Conservation (phyloP, 108 stramenopile species). For the Nitzschia palea region DNA sequence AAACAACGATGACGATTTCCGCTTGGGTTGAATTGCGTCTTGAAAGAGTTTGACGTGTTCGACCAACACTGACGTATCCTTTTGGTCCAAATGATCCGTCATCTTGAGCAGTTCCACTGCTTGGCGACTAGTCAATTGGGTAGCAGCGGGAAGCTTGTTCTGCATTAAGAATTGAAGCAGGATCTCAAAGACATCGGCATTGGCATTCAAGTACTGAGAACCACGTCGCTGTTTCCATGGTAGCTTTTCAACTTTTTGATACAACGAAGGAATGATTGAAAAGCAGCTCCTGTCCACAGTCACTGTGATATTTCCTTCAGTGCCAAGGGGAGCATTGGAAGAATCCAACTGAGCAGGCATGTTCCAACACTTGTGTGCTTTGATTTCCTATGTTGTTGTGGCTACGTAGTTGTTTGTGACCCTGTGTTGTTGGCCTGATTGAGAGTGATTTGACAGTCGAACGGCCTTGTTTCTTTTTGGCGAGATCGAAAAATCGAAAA, state of each 20-base stretch:
- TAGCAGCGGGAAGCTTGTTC: constrained; percentile 4
- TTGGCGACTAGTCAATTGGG: background rate
- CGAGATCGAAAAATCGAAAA: too few relatives aligned
- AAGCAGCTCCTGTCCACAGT: constrained; percentile 22
- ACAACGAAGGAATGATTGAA: constrained; percentile 24
- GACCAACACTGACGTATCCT: background rate
- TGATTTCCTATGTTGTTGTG: too few relatives aligned
- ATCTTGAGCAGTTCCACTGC: constrained; percentile 3
- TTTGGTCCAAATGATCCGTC: constrained; percentile 1
- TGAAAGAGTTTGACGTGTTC: background rate
- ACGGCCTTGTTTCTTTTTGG: too few relatives aligned
- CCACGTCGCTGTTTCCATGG: background rate
- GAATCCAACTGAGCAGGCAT: too few relatives aligned
- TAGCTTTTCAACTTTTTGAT: constrained; percentile 13
- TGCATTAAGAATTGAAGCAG: constrained; percentile 18
- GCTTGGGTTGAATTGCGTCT: background rate
- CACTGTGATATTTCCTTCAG: constrained; percentile 6
- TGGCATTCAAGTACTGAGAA: background rate
- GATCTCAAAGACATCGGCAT: constrained; percentile 23
- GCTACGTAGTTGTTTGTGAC: too few relatives aligned
- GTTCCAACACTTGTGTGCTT: too few relatives aligned
- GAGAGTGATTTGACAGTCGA: too few relatives aligned
- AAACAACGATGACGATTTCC: background rate
- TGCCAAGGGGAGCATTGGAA: background rate
- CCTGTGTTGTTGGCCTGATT: too few relatives aligned